phyloP scores from a whole-genome alignment of 208 protist genomes.

The Crithidia expoeki region DNA sequence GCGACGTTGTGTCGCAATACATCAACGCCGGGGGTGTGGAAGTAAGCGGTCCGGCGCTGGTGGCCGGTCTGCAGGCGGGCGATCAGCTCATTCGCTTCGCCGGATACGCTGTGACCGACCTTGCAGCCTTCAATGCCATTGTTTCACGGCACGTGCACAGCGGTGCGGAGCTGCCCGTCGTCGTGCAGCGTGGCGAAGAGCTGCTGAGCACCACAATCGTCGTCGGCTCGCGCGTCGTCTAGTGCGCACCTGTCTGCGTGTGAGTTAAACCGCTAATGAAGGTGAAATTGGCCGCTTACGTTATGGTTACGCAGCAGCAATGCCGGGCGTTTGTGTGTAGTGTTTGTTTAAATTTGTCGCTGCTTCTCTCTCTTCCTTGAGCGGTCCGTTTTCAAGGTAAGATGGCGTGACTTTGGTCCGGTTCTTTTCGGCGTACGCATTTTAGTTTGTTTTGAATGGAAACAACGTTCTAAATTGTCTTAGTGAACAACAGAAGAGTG shows the following conservation, averaged over 20 bases:
- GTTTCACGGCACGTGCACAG: constrained; percentile 71
- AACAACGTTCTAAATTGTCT: no score
- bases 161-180: constrained; percentile 55
- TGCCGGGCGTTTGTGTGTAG: no score
- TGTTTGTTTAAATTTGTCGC: no score
- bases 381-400: no score
- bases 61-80: constrained; percentile 60
- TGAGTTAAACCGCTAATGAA: background rate
- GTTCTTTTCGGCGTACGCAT: no score
- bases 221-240: constrained; percentile 26
- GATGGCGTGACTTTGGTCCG: no score
- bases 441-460: no score
- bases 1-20: constrained; percentile 63
- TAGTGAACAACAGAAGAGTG: no score
- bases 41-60: constrained; percentile 53
- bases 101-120: constrained; percentile 84
- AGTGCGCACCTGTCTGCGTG: background rate
- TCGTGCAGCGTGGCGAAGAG: constrained; percentile 49
- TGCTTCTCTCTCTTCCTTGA: no score
- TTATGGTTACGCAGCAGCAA: no score
- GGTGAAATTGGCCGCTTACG: background rate
- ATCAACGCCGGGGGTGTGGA: constrained; percentile 39
- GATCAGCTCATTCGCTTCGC: constrained; percentile 84
- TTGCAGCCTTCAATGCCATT: constrained; percentile 84
- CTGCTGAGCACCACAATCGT: constrained; percentile 35